Evolutionary conservation across 2,329 filamentous ascomycete species (phyloP).

Genomic region (Talaromyces sp.): DNA sequence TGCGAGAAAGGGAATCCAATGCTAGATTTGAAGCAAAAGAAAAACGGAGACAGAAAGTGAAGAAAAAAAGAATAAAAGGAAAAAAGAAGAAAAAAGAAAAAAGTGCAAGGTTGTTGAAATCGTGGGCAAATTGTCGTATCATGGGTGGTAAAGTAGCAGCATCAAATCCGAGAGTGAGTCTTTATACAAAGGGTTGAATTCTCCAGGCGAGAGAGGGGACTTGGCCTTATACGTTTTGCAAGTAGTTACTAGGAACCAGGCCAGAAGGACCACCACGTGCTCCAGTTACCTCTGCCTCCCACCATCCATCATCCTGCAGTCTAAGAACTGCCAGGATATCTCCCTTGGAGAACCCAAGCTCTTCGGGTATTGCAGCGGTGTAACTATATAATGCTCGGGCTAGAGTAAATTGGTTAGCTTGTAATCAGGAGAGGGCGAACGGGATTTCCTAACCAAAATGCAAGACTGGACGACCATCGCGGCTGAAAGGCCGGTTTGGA

Average conservation of each 20-base stretch:
- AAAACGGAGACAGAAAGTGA: not conserved
- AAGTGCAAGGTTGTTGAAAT: not conserved
- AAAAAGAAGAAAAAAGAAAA: not conserved
- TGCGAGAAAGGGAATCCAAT: not conserved
- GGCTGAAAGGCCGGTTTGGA: slow-evolving; percentile 65
- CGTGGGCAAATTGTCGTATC: not conserved
- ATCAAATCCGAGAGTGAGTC: not conserved
- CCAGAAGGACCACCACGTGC: slow-evolving; percentile 43
- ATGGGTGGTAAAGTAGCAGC: not conserved
- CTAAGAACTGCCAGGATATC: slow-evolving; percentile 84
- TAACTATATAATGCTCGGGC: slow-evolving; percentile 94
- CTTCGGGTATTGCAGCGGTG: slow-evolving; percentile 88
- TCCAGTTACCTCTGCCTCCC: slow-evolving; percentile 87
- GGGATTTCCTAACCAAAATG: slow-evolving; percentile 74
- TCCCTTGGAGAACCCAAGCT: slow-evolving; percentile 86
- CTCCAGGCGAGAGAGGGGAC: not conserved
- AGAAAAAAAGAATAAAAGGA: not conserved
- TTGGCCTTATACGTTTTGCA: slow-evolving; percentile 49
- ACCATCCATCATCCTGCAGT: slow-evolving; percentile 97
- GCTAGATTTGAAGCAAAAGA: not conserved
- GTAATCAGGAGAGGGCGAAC: not conserved
- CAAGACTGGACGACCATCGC: slow-evolving; percentile 79
- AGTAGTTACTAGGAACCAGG: slow-evolving; percentile 62
- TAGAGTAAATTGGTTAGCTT: slow-evolving; percentile 33
- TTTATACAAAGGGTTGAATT: not conserved